phyloP scores from a whole-genome alignment of 805 yeast species.

The Cyberlindnera xylosilytica region DNA sequence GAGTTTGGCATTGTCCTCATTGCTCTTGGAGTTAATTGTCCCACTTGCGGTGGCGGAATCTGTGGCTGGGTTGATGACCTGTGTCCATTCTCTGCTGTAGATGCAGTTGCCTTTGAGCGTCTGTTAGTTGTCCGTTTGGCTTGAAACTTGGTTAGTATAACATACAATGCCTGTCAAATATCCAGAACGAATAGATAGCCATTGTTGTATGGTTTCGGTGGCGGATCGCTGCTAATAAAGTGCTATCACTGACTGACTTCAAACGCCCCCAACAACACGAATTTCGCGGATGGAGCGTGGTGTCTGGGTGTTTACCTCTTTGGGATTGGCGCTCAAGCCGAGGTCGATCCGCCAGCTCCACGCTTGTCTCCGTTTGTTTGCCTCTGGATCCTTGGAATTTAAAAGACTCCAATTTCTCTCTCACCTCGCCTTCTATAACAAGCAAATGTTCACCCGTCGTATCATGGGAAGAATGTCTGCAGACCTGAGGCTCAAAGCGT shows the following conservation, averaged over 20 bases:
- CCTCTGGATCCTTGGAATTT: too few relatives aligned
- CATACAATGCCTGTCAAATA: conserved; percentile 86
- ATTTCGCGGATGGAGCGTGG: too few relatives aligned
- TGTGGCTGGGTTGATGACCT: conserved; percentile 20
- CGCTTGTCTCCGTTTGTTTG: too few relatives aligned
- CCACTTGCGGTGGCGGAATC: conserved; percentile 27
- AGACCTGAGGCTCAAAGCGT: conserved; percentile 1
- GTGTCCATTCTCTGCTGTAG: conserved; percentile 70
- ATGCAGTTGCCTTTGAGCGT: conserved; percentile 58
- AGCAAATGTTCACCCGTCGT: not conserved
- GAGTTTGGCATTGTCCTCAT: conserved; percentile 72
- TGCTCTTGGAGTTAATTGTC: conserved; percentile 49
- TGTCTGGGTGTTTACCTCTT: conserved; percentile 1
- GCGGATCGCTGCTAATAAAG: not conserved
- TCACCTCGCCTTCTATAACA: too few relatives aligned
- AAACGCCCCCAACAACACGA: too few relatives aligned
- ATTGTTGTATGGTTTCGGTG: conserved; percentile 26
- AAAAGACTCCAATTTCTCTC: too few relatives aligned
- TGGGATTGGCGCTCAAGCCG: not conserved
- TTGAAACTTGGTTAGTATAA: too few relatives aligned
- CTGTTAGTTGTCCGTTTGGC: conserved; percentile 1
- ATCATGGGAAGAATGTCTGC: conserved; percentile 5
- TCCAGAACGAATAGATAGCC: conserved; percentile 83
- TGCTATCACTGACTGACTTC: too few relatives aligned
- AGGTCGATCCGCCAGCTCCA: not conserved